Evolutionary conservation across 768 basidiomycete species (phyloP).

Genomic region (Cyathus striatus): DNA sequence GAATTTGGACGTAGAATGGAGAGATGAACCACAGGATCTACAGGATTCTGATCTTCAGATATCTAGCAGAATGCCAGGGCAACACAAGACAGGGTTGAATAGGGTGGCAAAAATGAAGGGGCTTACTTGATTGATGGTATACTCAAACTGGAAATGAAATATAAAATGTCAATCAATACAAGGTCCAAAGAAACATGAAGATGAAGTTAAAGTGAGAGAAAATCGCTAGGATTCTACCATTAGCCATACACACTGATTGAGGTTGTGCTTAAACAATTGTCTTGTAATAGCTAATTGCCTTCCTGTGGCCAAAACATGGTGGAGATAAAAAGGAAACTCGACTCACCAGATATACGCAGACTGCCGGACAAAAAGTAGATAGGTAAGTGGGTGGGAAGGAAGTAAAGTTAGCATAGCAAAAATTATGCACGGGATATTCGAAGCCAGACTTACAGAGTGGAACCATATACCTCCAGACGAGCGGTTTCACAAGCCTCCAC

Average conservation of each 20-base stretch:
- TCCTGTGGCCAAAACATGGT: not conserved
- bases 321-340: not conserved
- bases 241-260: no score
- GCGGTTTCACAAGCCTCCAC: conserved; percentile 72
- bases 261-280: not conserved
- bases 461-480: conserved; percentile 85
- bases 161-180: no score
- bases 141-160: conserved; percentile 63
- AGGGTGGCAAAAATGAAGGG: no score
- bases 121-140: conserved; percentile 80
- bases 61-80: no score
- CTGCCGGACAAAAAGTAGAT: conserved; percentile 12
- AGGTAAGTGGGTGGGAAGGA: no score
- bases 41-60: no score
- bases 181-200: conserved; percentile 3
- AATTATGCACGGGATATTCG: not conserved
- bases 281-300: not conserved
- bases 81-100: no score
- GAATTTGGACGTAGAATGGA: no score
- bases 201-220: not conserved
- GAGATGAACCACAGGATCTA: no score
- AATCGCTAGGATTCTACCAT: not conserved
- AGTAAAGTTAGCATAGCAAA: not conserved
- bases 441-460: conserved; percentile 71
- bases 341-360: conserved; percentile 43